A percentile compares a stretch with the other conserved stretches of the same genome.
These are phyloP conservation scores for Dactylellina sp. DNA, from an alignment of 2,329 filamentous ascomycete genomes.

Conservation along the genomic window DNA sequence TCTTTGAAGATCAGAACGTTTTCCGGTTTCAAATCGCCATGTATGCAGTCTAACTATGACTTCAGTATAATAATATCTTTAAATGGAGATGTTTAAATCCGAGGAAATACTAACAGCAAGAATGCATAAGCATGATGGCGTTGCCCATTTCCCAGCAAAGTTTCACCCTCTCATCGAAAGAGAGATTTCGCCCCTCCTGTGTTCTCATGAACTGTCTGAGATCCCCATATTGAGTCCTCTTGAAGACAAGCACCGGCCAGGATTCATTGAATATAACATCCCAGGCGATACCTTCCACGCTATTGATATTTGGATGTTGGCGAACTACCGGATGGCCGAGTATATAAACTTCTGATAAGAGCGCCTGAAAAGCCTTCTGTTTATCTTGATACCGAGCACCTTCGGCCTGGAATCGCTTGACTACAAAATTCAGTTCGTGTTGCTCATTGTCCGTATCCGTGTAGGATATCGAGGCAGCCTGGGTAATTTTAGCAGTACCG, in stretches of 20 bases:
- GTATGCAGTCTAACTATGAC: constrained; percentile 13
- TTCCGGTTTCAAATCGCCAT: constrained; percentile 33
- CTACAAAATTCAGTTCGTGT: constrained; percentile 13
- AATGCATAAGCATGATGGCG: constrained; percentile 9
- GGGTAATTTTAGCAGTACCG: constrained; percentile 8
- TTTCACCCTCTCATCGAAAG: constrained; percentile 20
- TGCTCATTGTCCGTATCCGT: too few species aligned
- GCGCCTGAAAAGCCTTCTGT: background rate
- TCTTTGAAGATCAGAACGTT: constrained; percentile 28
- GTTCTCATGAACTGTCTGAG: constrained; percentile 30
- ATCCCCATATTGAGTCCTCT: constrained; percentile 24
- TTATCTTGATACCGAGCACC: background rate
- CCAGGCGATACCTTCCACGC: constrained; percentile 22
- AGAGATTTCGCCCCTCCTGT: background rate
- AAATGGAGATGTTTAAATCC: too few species aligned
- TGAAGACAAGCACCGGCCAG: constrained; percentile 35
- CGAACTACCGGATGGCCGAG: constrained; percentile 28
- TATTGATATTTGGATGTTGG: constrained; percentile 26
- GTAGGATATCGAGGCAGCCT: background rate
- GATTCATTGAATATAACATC: constrained; percentile 9
- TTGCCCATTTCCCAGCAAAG: constrained; percentile 5
- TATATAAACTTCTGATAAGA: constrained; percentile 23
- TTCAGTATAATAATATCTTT: too few species aligned
- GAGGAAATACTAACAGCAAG: constrained; percentile 8
- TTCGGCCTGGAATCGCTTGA: constrained; percentile 24